These are phyloP conservation scores for Ustilago bromivora DNA, from an alignment of 1,284 basidiomycete species.

Conservation along the genomic window DNA sequence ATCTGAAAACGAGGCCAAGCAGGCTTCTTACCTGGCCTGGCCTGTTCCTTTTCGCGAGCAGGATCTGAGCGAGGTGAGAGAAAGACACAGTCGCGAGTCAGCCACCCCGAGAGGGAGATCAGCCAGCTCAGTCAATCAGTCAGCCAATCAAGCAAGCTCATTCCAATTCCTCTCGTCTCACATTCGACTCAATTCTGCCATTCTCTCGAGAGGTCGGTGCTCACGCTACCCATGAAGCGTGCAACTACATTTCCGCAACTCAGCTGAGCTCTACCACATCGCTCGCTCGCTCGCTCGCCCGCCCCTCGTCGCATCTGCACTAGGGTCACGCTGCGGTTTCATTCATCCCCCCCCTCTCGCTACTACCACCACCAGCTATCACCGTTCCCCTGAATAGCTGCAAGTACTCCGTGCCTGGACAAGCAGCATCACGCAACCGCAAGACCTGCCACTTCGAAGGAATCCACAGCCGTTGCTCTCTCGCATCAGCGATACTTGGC, in stretches of 20 bases:
- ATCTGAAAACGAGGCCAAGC: constrained; percentile 6
- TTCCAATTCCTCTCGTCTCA: constrained; percentile 11
- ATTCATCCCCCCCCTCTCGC: not conserved
- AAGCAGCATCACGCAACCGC: not conserved
- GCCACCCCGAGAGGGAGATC: not conserved
- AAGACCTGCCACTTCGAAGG: not conserved
- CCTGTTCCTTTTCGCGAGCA: not conserved
- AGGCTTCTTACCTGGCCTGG: not conserved
- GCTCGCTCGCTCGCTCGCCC: constrained; percentile 4
- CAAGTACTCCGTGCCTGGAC: not conserved
- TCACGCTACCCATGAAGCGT: constrained; percentile 10
- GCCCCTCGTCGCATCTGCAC: not conserved
- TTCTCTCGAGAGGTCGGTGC: constrained; percentile 24
- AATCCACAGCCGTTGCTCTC: not conserved
- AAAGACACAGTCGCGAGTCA: not conserved
- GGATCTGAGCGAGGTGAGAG: constrained; percentile 1
- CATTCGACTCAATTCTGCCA: not conserved
- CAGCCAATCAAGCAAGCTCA: not conserved
- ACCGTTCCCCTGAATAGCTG: not conserved
- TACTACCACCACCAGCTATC: not conserved
- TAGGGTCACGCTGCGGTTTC: constrained; percentile 15
- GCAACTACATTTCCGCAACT: constrained; percentile 10
- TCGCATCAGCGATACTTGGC: not conserved
- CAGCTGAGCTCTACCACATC: constrained; percentile 17
- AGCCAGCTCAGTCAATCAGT: constrained; percentile 4